A percentile compares a stretch with the other conserved stretches of the same genome.
phyloP scores from a whole-genome alignment of 768 basidiomycete species.

The Mycena latifolia region DNA sequence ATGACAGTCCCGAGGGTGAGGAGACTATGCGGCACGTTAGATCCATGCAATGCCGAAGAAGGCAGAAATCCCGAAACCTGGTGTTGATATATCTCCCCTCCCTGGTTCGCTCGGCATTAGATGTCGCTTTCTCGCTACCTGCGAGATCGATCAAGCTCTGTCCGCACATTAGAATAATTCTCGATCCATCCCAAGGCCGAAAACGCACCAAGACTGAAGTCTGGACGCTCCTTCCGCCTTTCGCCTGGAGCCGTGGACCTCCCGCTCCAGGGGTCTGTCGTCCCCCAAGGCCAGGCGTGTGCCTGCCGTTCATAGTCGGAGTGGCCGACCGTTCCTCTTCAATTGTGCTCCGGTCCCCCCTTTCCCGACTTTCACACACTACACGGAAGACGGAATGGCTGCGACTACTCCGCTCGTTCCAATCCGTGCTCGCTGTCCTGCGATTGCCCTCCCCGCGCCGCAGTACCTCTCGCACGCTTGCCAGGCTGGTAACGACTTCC shows the following conservation, averaged over 20 bases:
- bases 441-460: conserved; percentile 88
- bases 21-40: conserved; percentile 61
- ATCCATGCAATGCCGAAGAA: neutral
- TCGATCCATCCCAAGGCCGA: conserved; percentile 5
- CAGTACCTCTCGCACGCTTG: conserved; percentile 87
- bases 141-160: conserved; percentile 96
- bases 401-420: conserved; percentile 96
- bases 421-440: conserved; percentile 96
- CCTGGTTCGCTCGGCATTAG: conserved; percentile 93
- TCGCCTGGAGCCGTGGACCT: conserved; percentile 77
- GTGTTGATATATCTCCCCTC: conserved; percentile 99
- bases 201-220: conserved; percentile 76
- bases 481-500: conserved; percentile 93
- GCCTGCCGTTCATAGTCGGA: conserved; percentile 42
- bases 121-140: conserved; percentile 96
- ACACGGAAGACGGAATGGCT: conserved; percentile 96
- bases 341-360: conserved; percentile 54
- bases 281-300: conserved; percentile 45
- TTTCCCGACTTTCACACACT: conserved; percentile 89
- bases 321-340: conserved; percentile 58
- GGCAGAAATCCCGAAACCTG: conserved; percentile 55
- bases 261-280: conserved; percentile 45
- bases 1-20: conserved; percentile 95
- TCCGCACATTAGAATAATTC: conserved; percentile 1
- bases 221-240: conserved; percentile 85